Evolutionary conservation across 108 stramenopile species (phyloP), one percentile per base, ranked within the genome.

Genomic region (Mayamaea pseudoterrestris): DNA sequence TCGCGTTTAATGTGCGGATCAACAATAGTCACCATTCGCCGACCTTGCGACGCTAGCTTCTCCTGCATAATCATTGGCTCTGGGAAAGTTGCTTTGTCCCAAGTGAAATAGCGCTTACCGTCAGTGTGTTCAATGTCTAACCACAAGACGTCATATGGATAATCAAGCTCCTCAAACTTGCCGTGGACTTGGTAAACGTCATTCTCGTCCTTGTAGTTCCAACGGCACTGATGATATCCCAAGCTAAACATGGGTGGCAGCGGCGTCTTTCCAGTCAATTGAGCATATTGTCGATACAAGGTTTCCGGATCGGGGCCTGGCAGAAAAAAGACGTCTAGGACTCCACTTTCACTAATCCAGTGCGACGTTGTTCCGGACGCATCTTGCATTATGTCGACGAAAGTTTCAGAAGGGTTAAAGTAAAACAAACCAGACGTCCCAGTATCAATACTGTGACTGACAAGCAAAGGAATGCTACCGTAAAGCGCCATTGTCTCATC

Each of bases 51-150:
- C 47, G 70, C 73, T 8, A 99, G 74, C 42, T 78, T 87, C 35
- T 92, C 61, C 56, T 93, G 84, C 98, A 99, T 99, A 35, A 68
- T 56, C 35, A 51, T 57, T 2, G 98, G 98, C 46, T 93, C 66
- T 3, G 97, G 96, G 61, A 99, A 99, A 2, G 81, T 44, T 35
- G 73, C 65, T 23, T 89, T 55, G 63, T 99, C 97, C 98, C 98
- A 99, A 1, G 98, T 97, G 58, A 99, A 99, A 69, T 99, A 99
- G 34, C 97, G 73, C 73, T 99, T 99, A 1, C 95, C 97, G 63
- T 97, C 93, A 0, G 98, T 99, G 66, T 99, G 98, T 59, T 99
- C 98, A 65, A 99, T 99, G 70, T 99, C 98, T 41, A 99, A 74
- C 98, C 98, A 99, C 43, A 99, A 62, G 0, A 99, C 98, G 64